Conservation (phyloP, 805 yeast species). For the Pichia nakasei region DNA sequence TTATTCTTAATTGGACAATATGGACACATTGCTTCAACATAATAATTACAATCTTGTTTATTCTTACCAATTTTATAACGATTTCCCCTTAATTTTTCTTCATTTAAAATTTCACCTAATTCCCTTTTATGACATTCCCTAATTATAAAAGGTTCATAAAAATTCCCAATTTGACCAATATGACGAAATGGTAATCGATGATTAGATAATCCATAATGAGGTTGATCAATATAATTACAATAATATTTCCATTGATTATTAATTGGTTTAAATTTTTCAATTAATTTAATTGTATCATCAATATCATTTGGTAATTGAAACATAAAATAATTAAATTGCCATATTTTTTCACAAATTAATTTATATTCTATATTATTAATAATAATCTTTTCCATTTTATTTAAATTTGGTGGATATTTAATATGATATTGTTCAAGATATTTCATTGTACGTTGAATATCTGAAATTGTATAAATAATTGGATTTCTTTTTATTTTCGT, state of each 20-base stretch:
- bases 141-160: slow-evolving; percentile 14
- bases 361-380: too few relatives aligned
- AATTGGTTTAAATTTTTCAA: too few relatives aligned
- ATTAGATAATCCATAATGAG: background rate
- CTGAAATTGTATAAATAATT: background rate
- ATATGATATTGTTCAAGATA: too few relatives aligned
- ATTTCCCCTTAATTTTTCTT: background rate
- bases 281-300: too few relatives aligned
- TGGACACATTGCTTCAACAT: slow-evolving; percentile 23
- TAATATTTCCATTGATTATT: slow-evolving; percentile 2
- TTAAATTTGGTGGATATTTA: too few relatives aligned
- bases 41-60: slow-evolving; percentile 12
- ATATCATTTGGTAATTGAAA: slow-evolving; percentile 1
- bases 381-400: too few relatives aligned
- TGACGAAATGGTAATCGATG: background rate
- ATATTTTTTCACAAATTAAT: background rate
- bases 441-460: background rate
- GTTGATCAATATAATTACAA: slow-evolving; percentile 2
- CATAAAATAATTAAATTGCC: background rate
- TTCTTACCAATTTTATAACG: background rate
- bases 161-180: slow-evolving; percentile 5
- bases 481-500: background rate
- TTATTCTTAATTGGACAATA: slow-evolving; percentile 15
- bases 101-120: background rate
- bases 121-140: slow-evolving; percentile 11